Evolutionary conservation across 495 filamentous ascomycete genomes (phyloP), one percentile per base, ranked within the genome.

Genomic region (Talaromyces adpressus): DNA sequence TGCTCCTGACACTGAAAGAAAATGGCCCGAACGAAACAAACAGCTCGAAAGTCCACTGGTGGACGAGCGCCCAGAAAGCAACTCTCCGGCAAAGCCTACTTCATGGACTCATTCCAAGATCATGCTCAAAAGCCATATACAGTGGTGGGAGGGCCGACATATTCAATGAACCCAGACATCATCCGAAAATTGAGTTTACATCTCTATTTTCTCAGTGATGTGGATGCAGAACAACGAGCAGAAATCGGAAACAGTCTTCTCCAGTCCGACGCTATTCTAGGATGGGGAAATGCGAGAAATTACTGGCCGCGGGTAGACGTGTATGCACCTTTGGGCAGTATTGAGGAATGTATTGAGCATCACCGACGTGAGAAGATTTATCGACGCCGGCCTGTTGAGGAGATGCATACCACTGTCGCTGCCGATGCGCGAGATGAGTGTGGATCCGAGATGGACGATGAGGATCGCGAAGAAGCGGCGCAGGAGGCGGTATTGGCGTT

Each of bases 331-430:
- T 16, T 59, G 29, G 16, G 18, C 30, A 59, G 29, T 39, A 39
- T 59, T 59, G 57, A 59, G n/a, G 57, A 59, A 23, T 59, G 57
- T 3, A 59, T 59, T 20, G 29, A 59, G 34, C 57, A 59, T 59
- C 57, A 59, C 29, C 1, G 29, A 22, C 57, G 32, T 2, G 57
- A 59, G 3, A 59, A 59, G 30, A 25, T 39, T 16, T 59, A 9
- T 39, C 27, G 57, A n/a, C 27, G 18, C 9, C 27, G 36, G 32
- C 30, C 57, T 8, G 32, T 59, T 9, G 57, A 59, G 14, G 57
- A 59, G 7, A 8, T 59, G 34, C 57, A 59, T 59, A 20, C 27
- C 25, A 23, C 57, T 27, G 32, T 27, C 25, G 57, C 57, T 59
- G 32, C 27, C 4, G 57, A n/a, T 16, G 57, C 57, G 3, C 12